Evolutionary conservation across 495 filamentous ascomycete genomes (phyloP).

Genomic region (Jackrogersella minutella): DNA sequence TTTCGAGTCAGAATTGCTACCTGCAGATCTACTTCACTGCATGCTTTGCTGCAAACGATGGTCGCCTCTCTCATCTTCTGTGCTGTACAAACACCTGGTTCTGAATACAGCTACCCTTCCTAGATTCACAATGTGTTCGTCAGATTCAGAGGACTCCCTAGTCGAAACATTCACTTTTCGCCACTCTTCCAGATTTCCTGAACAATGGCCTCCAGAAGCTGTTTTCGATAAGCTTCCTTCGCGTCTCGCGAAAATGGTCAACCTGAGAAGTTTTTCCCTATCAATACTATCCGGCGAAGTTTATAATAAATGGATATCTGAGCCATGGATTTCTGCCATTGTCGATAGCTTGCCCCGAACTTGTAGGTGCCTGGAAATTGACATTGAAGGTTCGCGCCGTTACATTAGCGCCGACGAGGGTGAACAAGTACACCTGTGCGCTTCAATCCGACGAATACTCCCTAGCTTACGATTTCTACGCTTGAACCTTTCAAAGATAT

Average conservation of each 20-base stretch:
- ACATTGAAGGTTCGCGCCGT: neutral
- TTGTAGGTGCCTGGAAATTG: neutral
- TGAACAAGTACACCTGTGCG: neutral
- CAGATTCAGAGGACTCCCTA: neutral
- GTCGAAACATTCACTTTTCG: slow-evolving; percentile 1
- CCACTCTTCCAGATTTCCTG: neutral
- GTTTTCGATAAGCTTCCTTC: neutral
- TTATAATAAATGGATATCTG: neutral
- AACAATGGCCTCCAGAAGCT: no score
- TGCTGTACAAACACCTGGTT: neutral
- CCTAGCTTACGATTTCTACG: slow-evolving; percentile 8
- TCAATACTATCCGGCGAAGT: neutral
- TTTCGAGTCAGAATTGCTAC: neutral
- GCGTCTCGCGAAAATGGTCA: slow-evolving; percentile 2
- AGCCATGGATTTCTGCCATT: neutral
- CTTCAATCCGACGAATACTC: neutral
- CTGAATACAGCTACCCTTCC: neutral
- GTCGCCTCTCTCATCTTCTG: neutral
- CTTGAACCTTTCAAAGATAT: neutral
- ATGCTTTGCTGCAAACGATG: slow-evolving; percentile 5
- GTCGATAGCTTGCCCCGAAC: neutral
- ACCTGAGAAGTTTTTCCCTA: neutral
- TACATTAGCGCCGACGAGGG: neutral
- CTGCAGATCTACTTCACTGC: neutral
- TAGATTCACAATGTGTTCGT: neutral